Conservation (phyloP, 352 stramenopile species). For the Pythium aquatile region DNA sequence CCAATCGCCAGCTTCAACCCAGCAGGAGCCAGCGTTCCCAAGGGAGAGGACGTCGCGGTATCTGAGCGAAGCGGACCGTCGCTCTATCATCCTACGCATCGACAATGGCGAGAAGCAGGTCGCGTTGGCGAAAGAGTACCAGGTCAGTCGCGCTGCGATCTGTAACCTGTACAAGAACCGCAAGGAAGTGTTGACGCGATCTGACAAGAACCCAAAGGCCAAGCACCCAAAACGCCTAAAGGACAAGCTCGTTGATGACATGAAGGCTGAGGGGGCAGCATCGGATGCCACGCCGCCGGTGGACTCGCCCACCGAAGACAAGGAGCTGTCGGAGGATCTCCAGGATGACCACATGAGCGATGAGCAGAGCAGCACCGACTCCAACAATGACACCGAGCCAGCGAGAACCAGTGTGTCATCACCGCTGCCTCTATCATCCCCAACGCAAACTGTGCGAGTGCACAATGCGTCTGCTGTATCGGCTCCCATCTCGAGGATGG, state of each 20-base stretch:
- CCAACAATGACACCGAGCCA: slow-evolving; percentile 2
- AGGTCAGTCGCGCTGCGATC: slow-evolving; percentile 31
- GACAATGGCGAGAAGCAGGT: slow-evolving; percentile 31
- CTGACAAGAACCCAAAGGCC: slow-evolving; percentile 14
- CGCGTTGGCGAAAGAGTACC: slow-evolving; percentile 32
- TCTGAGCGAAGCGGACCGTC: slow-evolving; percentile 41
- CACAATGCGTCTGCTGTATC: slow-evolving; percentile 15
- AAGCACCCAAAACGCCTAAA: slow-evolving; percentile 22
- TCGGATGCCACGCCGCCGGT: neutral
- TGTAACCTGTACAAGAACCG: slow-evolving; percentile 39
- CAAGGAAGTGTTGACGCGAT: slow-evolving; percentile 24
- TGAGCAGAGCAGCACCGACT: slow-evolving; percentile 22
- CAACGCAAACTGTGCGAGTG: neutral
- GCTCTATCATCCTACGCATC: slow-evolving; percentile 30
- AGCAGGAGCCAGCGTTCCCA: slow-evolving; percentile 11
- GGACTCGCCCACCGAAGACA: slow-evolving; percentile 8
- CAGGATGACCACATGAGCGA: slow-evolving; percentile 21
- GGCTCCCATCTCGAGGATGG: slow-evolving; percentile 15
- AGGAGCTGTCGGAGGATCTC: slow-evolving; percentile 9
- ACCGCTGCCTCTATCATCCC: neutral
- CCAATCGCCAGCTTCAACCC: neutral
- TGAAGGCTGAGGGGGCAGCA: slow-evolving; percentile 1
- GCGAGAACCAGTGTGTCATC: neutral
- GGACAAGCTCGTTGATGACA: neutral
- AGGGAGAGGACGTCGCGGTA: slow-evolving; percentile 48